Evolutionary conservation across 2,329 filamentous ascomycete genomes (phyloP).

Genomic region (Beauveria sp.): DNA sequence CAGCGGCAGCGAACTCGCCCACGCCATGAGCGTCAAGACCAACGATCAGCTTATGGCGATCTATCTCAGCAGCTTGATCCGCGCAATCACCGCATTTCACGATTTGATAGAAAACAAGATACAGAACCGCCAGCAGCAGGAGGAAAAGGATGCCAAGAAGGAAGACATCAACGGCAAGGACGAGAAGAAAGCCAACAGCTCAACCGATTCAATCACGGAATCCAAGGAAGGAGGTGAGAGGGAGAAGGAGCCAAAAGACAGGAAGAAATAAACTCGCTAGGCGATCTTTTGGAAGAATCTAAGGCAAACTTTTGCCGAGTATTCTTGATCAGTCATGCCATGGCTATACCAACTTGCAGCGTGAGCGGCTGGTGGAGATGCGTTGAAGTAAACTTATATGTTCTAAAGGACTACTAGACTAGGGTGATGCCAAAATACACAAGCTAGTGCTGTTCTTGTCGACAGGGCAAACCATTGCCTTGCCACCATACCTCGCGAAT

Average conservation of each 20-base stretch:
- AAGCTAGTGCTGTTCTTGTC: background rate
- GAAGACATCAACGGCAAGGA: constrained; percentile 55
- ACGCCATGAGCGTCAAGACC: constrained; percentile 97
- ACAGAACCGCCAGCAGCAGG: constrained; percentile 93
- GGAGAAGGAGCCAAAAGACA: constrained; percentile 48
- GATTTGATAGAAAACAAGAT: constrained; percentile 99
- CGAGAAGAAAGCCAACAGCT: constrained; percentile 46
- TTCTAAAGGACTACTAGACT: background rate
- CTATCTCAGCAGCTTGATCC: constrained; percentile 92
- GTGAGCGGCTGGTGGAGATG: background rate
- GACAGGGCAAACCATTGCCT: background rate
- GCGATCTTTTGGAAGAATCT: background rate
- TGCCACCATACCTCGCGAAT: background rate
- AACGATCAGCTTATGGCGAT: constrained; percentile 99
- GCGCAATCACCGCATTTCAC: constrained; percentile 97
- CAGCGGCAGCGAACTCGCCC: constrained; percentile 77
- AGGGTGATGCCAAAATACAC: background rate
- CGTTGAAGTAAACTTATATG: constrained; percentile 6
- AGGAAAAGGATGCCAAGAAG: constrained; percentile 88
- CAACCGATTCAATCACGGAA: constrained; percentile 32
- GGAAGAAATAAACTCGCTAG: constrained; percentile 32
- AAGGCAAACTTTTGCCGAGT: background rate
- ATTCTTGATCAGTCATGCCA: background rate
- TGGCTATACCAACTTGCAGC: background rate
- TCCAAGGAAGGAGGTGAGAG: constrained; percentile 44